These are phyloP conservation scores for Meredithiella fracta DNA, from an alignment of 2,329 filamentous ascomycete genomes.

Conservation along the genomic window DNA sequence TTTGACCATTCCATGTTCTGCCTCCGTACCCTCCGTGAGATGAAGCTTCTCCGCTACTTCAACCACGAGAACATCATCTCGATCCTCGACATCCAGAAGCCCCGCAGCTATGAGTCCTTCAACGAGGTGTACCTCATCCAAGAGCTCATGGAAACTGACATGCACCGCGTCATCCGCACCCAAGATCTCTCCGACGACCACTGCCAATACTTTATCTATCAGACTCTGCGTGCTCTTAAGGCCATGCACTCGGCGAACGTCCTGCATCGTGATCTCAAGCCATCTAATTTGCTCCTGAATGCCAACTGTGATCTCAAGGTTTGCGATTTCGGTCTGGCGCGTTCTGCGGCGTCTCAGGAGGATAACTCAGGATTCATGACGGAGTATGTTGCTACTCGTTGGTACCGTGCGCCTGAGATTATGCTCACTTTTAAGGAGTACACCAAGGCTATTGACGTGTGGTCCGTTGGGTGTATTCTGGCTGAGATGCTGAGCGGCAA, in stretches of 20 bases:
- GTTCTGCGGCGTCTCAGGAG: slow-evolving; percentile 89
- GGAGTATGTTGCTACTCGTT: slow-evolving; percentile 97
- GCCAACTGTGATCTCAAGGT: slow-evolving; percentile 99
- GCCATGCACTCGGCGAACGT: slow-evolving; percentile 99
- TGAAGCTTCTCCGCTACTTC: slow-evolving; percentile 98
- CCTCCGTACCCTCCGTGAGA: slow-evolving; percentile 86
- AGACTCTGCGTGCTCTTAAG: slow-evolving; percentile 91
- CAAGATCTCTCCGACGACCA: slow-evolving; percentile 98
- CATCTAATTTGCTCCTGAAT: slow-evolving; percentile 89
- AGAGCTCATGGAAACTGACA: slow-evolving; percentile 98
- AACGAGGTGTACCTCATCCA: slow-evolving; percentile 98
- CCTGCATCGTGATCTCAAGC: slow-evolving; percentile 91
- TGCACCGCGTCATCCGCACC: slow-evolving; percentile 97
- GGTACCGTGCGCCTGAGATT: slow-evolving; percentile 98
- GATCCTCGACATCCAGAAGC: slow-evolving; percentile 97
- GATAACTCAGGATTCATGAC: slow-evolving; percentile 99
- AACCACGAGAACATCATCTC: slow-evolving; percentile 99
- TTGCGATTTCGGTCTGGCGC: slow-evolving; percentile 91
- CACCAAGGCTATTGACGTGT: slow-evolving; percentile 97
- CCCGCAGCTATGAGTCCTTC: slow-evolving; percentile 86
- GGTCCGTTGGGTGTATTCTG: slow-evolving; percentile 95
- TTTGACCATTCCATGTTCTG: slow-evolving; percentile 99
- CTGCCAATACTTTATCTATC: slow-evolving; percentile 99
- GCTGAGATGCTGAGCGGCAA: slow-evolving; percentile 99
- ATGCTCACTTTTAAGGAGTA: slow-evolving; percentile 99